Percentiles rank a stretch among this genome's conserved stretches.
Conservation (phyloP, 1,284 basidiomycete species). For the Heliocybe sulcata region DNA sequence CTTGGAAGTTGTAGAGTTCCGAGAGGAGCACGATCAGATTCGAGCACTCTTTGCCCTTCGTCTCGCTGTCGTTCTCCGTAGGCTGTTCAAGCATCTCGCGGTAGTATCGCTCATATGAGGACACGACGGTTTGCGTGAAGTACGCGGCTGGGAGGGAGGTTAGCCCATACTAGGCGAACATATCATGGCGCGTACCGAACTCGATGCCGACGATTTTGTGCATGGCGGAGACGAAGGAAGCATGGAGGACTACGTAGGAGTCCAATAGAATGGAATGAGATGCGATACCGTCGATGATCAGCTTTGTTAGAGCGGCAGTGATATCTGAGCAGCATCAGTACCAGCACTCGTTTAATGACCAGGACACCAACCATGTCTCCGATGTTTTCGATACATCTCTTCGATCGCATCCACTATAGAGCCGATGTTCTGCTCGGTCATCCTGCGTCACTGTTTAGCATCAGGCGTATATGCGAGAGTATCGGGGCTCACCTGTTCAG, state of each 20-base stretch:
- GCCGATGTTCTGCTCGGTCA: constrained; percentile 89
- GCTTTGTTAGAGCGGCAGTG: constrained; percentile 69
- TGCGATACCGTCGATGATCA: constrained; percentile 82
- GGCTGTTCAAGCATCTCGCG: constrained; percentile 17
- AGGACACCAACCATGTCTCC: constrained; percentile 64
- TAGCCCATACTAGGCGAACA: constrained; percentile 5
- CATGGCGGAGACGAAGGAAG: constrained; percentile 80
- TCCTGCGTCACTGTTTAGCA: constrained; percentile 30
- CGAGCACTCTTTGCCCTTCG: constrained; percentile 75
- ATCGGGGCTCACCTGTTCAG: constrained; percentile 69
- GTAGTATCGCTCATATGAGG: constrained; percentile 59
- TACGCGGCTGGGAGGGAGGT: constrained; percentile 51
- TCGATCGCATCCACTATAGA: constrained; percentile 77
- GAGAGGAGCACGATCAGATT: constrained; percentile 87
- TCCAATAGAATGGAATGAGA: constrained; percentile 82
- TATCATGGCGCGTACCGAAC: constrained; percentile 55
- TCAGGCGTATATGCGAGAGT: not conserved
- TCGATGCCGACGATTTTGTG: constrained; percentile 87
- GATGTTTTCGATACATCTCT: constrained; percentile 69
- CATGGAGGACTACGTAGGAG: constrained; percentile 88
- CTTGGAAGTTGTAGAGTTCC: constrained; percentile 94
- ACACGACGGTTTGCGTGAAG: constrained; percentile 67
- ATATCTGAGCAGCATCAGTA: constrained; percentile 43
- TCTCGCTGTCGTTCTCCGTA: constrained; percentile 17
- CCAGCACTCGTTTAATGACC: not conserved